phyloP scores from a whole-genome alignment of 805 yeast species.

The Nakazawaea ernobii region DNA sequence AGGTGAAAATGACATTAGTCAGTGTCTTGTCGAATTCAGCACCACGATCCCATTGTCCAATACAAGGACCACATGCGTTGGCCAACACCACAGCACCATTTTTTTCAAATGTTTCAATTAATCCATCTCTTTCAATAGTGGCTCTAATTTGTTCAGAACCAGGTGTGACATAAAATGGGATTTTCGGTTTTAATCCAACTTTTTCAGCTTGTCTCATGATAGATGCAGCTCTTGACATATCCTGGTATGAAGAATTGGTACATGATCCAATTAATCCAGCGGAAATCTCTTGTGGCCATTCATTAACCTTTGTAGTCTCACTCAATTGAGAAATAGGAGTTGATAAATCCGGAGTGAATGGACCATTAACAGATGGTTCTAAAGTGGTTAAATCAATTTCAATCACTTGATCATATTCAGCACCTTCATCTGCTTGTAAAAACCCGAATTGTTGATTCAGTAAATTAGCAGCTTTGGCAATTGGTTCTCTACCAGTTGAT shows the following conservation, averaged over 20 bases:
- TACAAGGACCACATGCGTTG: slow-evolving; percentile 99
- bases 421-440: slow-evolving; percentile 85
- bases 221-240: slow-evolving; percentile 94
- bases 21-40: slow-evolving; percentile 88
- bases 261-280: slow-evolving; percentile 98
- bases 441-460: slow-evolving; percentile 57
- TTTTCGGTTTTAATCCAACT: slow-evolving; percentile 88
- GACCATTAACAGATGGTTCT: slow-evolving; percentile 97
- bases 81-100: slow-evolving; percentile 94
- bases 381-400: slow-evolving; percentile 85
- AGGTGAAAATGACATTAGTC: slow-evolving; percentile 93
- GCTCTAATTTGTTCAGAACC: slow-evolving; percentile 99
- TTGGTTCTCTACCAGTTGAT: slow-evolving; percentile 81
- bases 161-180: slow-evolving; percentile 91
- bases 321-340: slow-evolving; percentile 89
- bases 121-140: slow-evolving; percentile 95
- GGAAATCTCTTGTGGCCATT: slow-evolving; percentile 89
- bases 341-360: slow-evolving; percentile 96
- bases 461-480: slow-evolving; percentile 72
- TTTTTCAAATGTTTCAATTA: slow-evolving; percentile 79
- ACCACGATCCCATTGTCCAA: slow-evolving; percentile 97
- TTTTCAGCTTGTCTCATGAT: slow-evolving; percentile 85
- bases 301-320: slow-evolving; percentile 75
- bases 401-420: slow-evolving; percentile 88
- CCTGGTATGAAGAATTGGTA: slow-evolving; percentile 98